These are phyloP conservation scores for Colletotrichum echinochloae DNA, from an alignment of 2,329 filamentous ascomycete genomes.

Conservation along the genomic window DNA sequence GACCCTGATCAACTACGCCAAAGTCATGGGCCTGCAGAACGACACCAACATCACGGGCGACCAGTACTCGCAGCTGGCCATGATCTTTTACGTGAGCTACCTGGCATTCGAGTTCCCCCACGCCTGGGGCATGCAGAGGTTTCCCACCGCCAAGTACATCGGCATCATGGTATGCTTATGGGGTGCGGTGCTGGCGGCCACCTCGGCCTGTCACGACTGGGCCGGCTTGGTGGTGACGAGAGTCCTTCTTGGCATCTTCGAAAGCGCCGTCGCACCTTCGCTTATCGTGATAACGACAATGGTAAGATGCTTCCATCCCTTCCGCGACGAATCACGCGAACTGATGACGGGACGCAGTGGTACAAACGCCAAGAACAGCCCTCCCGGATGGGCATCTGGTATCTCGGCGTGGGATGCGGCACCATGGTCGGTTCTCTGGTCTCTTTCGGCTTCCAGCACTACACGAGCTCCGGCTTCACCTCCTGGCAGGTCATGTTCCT, in stretches of 20 bases:
- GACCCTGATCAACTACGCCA: slow-evolving; percentile 55
- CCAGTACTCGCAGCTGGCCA: slow-evolving; percentile 68
- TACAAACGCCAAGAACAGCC: slow-evolving; percentile 69
- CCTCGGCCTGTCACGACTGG: slow-evolving; percentile 41
- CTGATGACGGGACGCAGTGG: slow-evolving; percentile 46
- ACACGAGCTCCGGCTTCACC: slow-evolving; percentile 48
- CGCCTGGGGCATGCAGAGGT: slow-evolving; percentile 65
- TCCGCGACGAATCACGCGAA: too few species aligned
- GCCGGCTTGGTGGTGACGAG: slow-evolving; percentile 41
- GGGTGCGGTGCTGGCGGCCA: slow-evolving; percentile 55
- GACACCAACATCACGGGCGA: slow-evolving; percentile 65
- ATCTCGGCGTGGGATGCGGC: slow-evolving; percentile 69
- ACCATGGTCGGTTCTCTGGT: slow-evolving; percentile 67
- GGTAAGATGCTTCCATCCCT: neutral
- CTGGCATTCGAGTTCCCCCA: slow-evolving; percentile 70
- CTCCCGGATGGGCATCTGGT: slow-evolving; percentile 73
- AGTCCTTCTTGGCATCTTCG: slow-evolving; percentile 43
- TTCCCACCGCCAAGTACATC: slow-evolving; percentile 43
- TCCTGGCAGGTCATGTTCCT: slow-evolving; percentile 67
- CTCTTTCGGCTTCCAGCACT: slow-evolving; percentile 69
- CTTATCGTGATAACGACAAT: slow-evolving; percentile 60
- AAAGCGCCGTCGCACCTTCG: slow-evolving; percentile 54
- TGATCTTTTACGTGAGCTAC: slow-evolving; percentile 69
- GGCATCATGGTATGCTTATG: slow-evolving; percentile 53
- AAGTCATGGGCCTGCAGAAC: slow-evolving; percentile 63